phyloP scores from a whole-genome alignment of 1,284 basidiomycete genomes.

The Flammula alnicola region DNA sequence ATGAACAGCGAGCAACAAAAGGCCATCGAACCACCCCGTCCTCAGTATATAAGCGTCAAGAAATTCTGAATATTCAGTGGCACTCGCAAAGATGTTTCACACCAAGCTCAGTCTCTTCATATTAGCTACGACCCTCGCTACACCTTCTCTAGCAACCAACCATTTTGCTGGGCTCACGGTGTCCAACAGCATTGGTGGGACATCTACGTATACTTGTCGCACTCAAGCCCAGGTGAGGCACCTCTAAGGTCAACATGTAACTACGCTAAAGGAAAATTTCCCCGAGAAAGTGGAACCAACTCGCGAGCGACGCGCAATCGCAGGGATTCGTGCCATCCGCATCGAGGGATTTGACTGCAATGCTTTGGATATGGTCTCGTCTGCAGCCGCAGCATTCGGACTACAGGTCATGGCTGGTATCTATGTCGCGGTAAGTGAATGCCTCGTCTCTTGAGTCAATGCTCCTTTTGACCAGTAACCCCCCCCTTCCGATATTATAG shows the following conservation, averaged over 20 bases:
- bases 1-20: too few species aligned
- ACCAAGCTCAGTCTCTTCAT: not conserved
- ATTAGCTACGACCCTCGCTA: not conserved
- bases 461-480: too few species aligned
- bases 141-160: conserved; percentile 19
- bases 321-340: conserved; percentile 38
- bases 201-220: conserved; percentile 34
- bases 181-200: conserved; percentile 37
- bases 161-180: conserved; percentile 37
- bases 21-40: too few species aligned
- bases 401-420: conserved; percentile 40
- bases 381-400: conserved; percentile 35
- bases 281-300: conserved; percentile 36
- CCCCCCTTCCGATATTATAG: conserved; percentile 14
- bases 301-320: conserved; percentile 34
- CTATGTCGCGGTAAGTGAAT: conserved; percentile 31
- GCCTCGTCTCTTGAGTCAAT: too few species aligned
- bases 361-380: conserved; percentile 38
- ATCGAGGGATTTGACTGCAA: conserved; percentile 42
- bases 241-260: not conserved
- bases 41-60: too few species aligned
- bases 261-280: not conserved
- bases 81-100: not conserved
- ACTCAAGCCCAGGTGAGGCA: conserved; percentile 37
- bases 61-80: too few species aligned